These are phyloP conservation scores for Graphilbum ipis-grandicollis DNA, from an alignment of 2,329 filamentous ascomycete species.

Conservation along the genomic window DNA sequence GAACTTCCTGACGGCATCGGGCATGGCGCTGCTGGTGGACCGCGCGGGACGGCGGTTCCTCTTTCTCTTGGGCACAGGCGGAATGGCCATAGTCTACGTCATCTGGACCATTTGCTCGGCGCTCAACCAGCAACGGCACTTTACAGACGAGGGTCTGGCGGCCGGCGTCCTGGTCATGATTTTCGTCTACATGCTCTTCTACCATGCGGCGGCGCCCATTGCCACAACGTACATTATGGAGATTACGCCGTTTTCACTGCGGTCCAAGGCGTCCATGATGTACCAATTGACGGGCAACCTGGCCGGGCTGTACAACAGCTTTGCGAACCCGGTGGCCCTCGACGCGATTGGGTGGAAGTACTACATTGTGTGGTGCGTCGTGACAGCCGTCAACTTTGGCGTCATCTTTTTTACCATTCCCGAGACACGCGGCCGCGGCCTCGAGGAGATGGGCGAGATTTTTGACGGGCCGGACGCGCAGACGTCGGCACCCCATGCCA, in stretches of 20 bases:
- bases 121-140: not conserved
- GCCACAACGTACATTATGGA: constrained; percentile 25
- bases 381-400: constrained; percentile 15
- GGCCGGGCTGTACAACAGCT: constrained; percentile 19
- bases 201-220: constrained; percentile 21
- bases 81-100: constrained; percentile 21
- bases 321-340: constrained; percentile 22
- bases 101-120: constrained; percentile 18
- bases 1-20: constrained; percentile 1
- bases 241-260: constrained; percentile 22
- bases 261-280: constrained; percentile 16
- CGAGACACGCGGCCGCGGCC: constrained; percentile 10
- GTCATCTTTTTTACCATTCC: constrained; percentile 11
- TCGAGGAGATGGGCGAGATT: constrained; percentile 11
- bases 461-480: constrained; percentile 1
- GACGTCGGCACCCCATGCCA: not conserved
- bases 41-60: constrained; percentile 16
- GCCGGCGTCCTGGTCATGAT: constrained; percentile 19
- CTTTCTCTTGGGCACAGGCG: constrained; percentile 20
- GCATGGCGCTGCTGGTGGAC: constrained; percentile 18
- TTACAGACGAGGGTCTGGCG: constrained; percentile 14
- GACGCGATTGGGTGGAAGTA: constrained; percentile 18
- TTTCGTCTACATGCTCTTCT: constrained; percentile 18
- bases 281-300: constrained; percentile 11
- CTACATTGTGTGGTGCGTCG: constrained; percentile 19